phyloP scores from a whole-genome alignment of 306 rosid species.

The Prunus mume region DNA sequence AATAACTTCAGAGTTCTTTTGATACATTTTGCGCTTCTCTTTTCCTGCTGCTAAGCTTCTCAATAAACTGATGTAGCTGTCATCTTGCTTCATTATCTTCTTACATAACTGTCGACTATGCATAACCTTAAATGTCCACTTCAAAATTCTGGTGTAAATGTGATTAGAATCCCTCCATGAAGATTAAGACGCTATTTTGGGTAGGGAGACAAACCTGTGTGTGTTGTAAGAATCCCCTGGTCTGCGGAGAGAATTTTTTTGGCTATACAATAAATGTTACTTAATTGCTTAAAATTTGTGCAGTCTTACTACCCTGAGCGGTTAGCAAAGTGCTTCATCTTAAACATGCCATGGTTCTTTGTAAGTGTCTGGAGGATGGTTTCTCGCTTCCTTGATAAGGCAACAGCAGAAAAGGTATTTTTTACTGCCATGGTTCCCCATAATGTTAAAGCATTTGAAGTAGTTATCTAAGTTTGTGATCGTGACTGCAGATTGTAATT shows the following conservation, averaged over 20 bases:
- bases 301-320: slow-evolving; percentile 97
- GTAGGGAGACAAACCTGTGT: background rate
- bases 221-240: background rate
- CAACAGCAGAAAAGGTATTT: slow-evolving; percentile 71
- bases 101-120: background rate
- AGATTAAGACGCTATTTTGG: background rate
- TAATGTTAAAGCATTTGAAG: background rate
- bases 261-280: background rate
- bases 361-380: slow-evolving; percentile 86
- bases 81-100: background rate
- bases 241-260: background rate
- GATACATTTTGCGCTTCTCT: background rate
- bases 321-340: slow-evolving; percentile 58
- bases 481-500: slow-evolving; percentile 65
- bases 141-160: background rate
- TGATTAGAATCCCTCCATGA: background rate
- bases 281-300: slow-evolving; percentile 3
- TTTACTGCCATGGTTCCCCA: background rate
- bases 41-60: background rate
- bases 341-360: slow-evolving; percentile 86
- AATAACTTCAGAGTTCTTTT: background rate
- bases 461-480: slow-evolving; percentile 18
- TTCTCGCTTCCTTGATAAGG: slow-evolving; percentile 79
- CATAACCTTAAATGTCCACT: background rate
- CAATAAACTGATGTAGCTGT: background rate